Percentiles rank a stretch among this genome's conserved stretches.
Evolutionary conservation across 2,329 filamentous ascomycete species (phyloP).

Genomic region (Fusarium avenaceum): DNA sequence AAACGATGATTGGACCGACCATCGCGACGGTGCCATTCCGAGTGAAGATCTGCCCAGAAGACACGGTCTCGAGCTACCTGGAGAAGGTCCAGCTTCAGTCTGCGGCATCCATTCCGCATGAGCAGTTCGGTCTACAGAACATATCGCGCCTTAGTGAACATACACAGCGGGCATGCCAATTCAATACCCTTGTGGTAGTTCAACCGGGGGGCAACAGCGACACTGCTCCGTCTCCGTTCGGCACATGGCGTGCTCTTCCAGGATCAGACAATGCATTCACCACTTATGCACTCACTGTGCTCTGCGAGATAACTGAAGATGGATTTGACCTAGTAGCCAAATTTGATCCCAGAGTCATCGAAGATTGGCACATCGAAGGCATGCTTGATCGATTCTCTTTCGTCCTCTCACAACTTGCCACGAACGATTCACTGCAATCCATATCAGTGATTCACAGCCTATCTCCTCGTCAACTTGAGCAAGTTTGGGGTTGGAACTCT

Average conservation of each 20-base stretch:
- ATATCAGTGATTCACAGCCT: neutral
- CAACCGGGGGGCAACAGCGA: neutral
- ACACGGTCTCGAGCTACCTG: neutral
- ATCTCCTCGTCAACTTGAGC: neutral
- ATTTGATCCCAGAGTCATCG: slow-evolving; percentile 32
- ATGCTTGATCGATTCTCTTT: neutral
- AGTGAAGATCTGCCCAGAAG: neutral
- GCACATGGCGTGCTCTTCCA: neutral
- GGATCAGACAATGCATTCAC: neutral
- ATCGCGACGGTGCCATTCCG: slow-evolving; percentile 53
- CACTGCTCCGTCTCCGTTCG: neutral
- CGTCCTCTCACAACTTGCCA: neutral
- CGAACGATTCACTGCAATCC: neutral
- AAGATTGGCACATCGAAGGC: neutral
- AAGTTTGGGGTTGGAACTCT: neutral
- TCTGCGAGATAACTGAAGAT: slow-evolving; percentile 1
- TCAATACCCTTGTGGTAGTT: neutral
- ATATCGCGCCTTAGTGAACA: neutral
- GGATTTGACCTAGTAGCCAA: slow-evolving; percentile 14
- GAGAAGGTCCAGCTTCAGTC: neutral
- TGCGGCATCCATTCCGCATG: neutral
- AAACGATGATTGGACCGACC: slow-evolving; percentile 43
- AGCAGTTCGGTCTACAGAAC: neutral
- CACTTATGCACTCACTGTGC: neutral
- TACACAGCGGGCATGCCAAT: neutral